Evolutionary conservation across 2,329 filamentous ascomycete genomes (phyloP), one percentile per base, ranked within the genome.

Genomic region (Penicillium oxalicum): DNA sequence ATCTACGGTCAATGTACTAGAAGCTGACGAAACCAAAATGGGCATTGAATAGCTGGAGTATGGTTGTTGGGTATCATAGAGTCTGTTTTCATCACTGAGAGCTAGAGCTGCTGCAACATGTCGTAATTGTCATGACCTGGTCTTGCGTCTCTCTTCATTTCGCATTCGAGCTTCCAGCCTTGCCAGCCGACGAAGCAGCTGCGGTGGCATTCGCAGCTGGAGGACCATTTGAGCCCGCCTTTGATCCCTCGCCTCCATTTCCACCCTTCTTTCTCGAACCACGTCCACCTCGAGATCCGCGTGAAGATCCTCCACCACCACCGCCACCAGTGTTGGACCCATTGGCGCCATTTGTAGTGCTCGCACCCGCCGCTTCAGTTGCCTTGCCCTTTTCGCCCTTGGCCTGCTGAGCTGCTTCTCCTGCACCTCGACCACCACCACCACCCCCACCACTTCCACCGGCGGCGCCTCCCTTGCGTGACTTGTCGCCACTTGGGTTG

Each of bases 401-500:
- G 4, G 56, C 25, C 29, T 53, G 52, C 39, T 56, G 52, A 12
- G 54, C 24, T 9, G 54, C 11, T 24, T 65, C 64, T 34, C 54
- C 18, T 18, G 18, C 18, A 18, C 18, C 52, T 25, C 62, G 64
- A 25, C 57, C 63, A 34, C 54, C 50, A 34, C 54, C 50, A 27
- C 62, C 63, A 18, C 55, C 60, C 5, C 40, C 29, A n/a, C 40
- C 40, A 32, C 29, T 11, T 1, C 40, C 9, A 24, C 28, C 11
- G 25, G 25, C 63, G 34, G 53, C 50, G 26, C 61, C 64, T 18
- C 56, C 61, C 48, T 68, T 68, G 4, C 63, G 62, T 1, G 57
- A 48, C 42, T 67, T 68, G 44, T 68, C 65, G 4, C 54, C 59
- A 3, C 61, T 59, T 0, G 65, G 62, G 24, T 66, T 68, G 11